Conservation (phyloP, 768 basidiomycete genomes). For the Mycena maculata region DNA sequence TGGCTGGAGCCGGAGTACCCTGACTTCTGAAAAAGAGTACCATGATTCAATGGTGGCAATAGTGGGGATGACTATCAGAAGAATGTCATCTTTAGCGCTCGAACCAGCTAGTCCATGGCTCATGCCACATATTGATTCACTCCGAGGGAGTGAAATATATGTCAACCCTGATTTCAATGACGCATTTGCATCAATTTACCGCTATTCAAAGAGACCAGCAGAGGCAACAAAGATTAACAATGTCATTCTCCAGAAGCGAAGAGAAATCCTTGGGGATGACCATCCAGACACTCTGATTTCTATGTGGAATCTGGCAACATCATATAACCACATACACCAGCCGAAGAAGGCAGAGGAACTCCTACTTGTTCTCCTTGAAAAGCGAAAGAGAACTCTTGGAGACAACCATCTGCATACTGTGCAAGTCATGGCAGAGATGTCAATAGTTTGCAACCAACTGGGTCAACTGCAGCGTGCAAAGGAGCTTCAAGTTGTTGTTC, state of each 20-base stretch:
- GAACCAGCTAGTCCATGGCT: not conserved
- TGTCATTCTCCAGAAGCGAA: conserved; percentile 2
- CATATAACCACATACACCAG: not conserved
- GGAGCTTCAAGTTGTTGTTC: not conserved
- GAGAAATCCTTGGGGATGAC: not conserved
- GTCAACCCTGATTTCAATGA: not conserved
- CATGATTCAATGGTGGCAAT: conserved; percentile 1
- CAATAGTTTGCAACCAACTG: conserved; percentile 10
- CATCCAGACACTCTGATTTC: conserved; percentile 10
- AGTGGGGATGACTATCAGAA: conserved; percentile 8
- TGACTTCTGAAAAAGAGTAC: not conserved
- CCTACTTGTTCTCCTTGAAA: not conserved
- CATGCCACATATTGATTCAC: not conserved
- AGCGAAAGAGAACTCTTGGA: conserved; percentile 4
- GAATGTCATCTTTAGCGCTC: not conserved
- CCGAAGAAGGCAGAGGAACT: not conserved
- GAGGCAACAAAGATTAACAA: not conserved
- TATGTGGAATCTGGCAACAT: not conserved
- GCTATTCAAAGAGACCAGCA: not conserved
- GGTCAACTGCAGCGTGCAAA: conserved; percentile 5
- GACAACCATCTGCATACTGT: conserved; percentile 17
- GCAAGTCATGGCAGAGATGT: conserved; percentile 3
- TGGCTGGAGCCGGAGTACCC: not conserved
- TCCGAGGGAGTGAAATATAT: not conserved
- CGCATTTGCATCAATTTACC: not conserved